Evolutionary conservation across 2,329 filamentous ascomycete genomes (phyloP), one percentile per base, ranked within the genome.

Genomic region (Iodosphaeria phyllophila): DNA sequence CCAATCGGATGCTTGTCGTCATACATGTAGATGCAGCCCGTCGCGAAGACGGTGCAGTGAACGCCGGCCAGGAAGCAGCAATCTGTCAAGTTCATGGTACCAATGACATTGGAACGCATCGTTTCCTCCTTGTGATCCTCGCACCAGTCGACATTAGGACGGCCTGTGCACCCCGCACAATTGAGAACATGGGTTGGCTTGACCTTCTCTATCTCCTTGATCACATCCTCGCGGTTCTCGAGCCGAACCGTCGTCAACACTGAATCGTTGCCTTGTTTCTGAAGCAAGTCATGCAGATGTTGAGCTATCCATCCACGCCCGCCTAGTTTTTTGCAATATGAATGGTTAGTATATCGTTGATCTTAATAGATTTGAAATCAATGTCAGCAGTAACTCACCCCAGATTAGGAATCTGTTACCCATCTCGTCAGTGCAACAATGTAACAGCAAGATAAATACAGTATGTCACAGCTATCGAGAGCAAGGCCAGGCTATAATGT

Each of bases 141-240:
- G 38, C 71, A 75, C 69, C 69, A 74, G 48, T 75, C 71, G 42
- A 74, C 68, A 34, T 75, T 76, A 32, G 70, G 70, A 13, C 67
- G 57, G 24, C 72, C 71, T 3, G 69, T 75, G 41, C 60, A 67
- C 31, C 70, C 71, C 23, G 71, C 71, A 31, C 61, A 65, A 46
- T 74, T 74, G 25, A 76, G 49, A 28, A 75, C 68, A 39, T 74
- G 68, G 4, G 68, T 74, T 13, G 71, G 72, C 46, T 64, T 62
- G 43, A 70, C 48, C 25, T 51, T 52, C 24, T 67, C 56, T 14
- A 76, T 54, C 41, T 66, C 60, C 22, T 53, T 50, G 26, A 62
- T 43, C 28, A 74, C 68, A 27, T 51, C 51, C 38, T 64, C 57
- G 32, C 64, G 56, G 38, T 73, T 55, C 44, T 76, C 64, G 69